Evolutionary conservation across 306 rosid genomes (phyloP).

Genomic region (Sindora glabra): DNA sequence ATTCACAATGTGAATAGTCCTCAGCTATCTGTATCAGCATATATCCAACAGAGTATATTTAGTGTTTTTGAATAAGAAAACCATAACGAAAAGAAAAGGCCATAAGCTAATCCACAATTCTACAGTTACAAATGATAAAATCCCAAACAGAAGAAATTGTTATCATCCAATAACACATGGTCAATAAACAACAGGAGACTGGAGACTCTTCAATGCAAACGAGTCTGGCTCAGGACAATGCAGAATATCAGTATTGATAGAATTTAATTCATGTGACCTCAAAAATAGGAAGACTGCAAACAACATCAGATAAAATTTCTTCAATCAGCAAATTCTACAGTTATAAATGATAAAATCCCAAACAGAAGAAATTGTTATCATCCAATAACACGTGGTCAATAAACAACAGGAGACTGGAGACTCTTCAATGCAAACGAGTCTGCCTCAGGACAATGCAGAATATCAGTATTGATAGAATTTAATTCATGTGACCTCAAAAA

Average conservation of each 20-base stretch:
- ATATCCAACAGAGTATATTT: slow-evolving; percentile 2
- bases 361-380: neutral
- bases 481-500: neutral
- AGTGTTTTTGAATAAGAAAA: slow-evolving; percentile 13
- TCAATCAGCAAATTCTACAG: too few species aligned
- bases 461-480: neutral
- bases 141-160: neutral
- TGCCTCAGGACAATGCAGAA: neutral
- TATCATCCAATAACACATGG: neutral
- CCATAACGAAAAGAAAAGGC: neutral
- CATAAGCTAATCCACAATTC: neutral
- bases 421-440: neutral
- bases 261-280: neutral
- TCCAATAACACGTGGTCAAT: neutral
- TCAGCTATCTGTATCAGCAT: slow-evolving; percentile 65
- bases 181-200: neutral
- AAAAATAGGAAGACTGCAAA: too few species aligned
- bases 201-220: neutral
- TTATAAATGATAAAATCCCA: neutral
- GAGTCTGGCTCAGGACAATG: neutral
- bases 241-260: neutral
- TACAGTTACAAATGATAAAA: neutral
- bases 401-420: neutral
- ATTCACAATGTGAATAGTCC: slow-evolving; percentile 94
- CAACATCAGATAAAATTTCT: too few species aligned